A percentile compares a stretch with the other conserved stretches of the same genome.
Evolutionary conservation across 1,284 basidiomycete species (phyloP).

Genomic region (Trametes hirsuta): DNA sequence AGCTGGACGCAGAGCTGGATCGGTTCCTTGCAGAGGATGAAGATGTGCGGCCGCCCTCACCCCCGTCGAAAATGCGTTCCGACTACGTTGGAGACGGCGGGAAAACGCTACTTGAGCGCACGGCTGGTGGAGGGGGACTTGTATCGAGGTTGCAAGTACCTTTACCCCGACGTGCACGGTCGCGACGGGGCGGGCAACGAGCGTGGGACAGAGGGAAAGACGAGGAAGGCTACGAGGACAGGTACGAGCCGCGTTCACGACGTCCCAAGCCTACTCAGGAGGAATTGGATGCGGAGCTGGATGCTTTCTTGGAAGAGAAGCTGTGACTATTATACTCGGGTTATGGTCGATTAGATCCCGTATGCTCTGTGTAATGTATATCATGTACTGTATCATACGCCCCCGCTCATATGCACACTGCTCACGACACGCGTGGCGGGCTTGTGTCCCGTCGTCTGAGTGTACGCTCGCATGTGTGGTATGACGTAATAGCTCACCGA

Average conservation of each 20-base stretch:
- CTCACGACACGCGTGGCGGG: no score
- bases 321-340: slow-evolving; percentile 23
- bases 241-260: slow-evolving; percentile 28
- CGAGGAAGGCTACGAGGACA: slow-evolving; percentile 28
- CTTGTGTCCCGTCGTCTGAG: no score
- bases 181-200: neutral
- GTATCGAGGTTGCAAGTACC: slow-evolving; percentile 48
- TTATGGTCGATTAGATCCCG: slow-evolving; percentile 7
- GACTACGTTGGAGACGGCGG: slow-evolving; percentile 58
- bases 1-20: slow-evolving; percentile 66
- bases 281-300: slow-evolving; percentile 77
- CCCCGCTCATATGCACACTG: slow-evolving; percentile 2
- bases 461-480: no score
- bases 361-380: slow-evolving; percentile 19
- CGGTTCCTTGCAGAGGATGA: slow-evolving; percentile 56
- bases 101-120: slow-evolving; percentile 57
- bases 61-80: slow-evolving; percentile 66
- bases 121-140: slow-evolving; percentile 41
- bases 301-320: slow-evolving; percentile 65
- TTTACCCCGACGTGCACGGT: slow-evolving; percentile 42
- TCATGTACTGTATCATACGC: slow-evolving; percentile 13
- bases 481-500: slow-evolving; percentile 3
- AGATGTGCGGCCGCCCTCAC: slow-evolving; percentile 41
- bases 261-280: slow-evolving; percentile 60
- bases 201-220: neutral